Base-by-base conservation (phyloP, 2,329 filamentous ascomycete genomes). In the Diaporthe ampelina region DNA sequence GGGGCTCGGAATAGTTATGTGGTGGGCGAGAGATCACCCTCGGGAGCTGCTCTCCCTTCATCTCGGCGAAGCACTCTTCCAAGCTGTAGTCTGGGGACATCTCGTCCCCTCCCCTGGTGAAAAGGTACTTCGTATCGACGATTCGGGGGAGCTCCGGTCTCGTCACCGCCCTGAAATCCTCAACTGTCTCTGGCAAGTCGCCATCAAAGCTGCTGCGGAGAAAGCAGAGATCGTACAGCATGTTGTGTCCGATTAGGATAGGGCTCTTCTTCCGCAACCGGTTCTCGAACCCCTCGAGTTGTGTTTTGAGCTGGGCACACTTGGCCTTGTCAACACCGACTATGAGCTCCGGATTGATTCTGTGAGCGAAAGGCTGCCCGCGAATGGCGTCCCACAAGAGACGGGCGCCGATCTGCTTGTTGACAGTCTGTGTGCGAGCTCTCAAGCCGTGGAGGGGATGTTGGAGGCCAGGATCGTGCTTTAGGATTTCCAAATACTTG, bases 81-180 rank as follows among this genome's bases (percentile, higher is more conserved):
- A 81, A 77, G 19, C 6, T 77, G 10, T 74, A 58, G 1, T 75
- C 73, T 5, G 76, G 52, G 91, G 97, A 45, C 94, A 97, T 77
- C 93, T 97, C 80, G 91, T 97, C 73, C 92, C 91, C 2, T 90
- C 92, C 9, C 89, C 94, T 0, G 92, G 94, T 70, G 91, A 93
- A 0, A 90, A 94, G 71, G 90, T 97, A 13, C 81, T 97, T 54
- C 92, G 94, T 45, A 89, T 98, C 48, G 91, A 93, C 70, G 80
- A 88, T 72, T 0, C 81, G 79, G 0, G 86, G 84, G 52, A 87
- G 85, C 3, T 89, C 77, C 1, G 81, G 77, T 76, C 91, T 86
- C 2, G 92, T 84, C 2, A 82, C 79, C 8, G 80, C 74, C 52
- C 85, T 83, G 78, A 93, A 94, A 29, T 87, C 87, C 3, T 85